phyloP scores from a whole-genome alignment of 257 asterid species.

The Solanum rostratum region DNA sequence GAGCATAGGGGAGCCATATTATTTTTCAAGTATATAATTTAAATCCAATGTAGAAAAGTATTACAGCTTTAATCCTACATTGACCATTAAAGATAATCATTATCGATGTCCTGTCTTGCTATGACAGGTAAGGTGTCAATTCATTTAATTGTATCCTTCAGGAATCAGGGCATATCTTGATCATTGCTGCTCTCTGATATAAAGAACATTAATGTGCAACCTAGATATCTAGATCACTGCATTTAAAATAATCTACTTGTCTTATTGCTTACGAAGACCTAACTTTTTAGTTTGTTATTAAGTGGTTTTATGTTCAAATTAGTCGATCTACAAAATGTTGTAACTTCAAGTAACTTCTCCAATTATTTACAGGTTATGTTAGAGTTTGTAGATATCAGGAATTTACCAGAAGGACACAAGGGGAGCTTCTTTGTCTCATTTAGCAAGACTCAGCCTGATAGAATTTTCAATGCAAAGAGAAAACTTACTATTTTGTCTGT shows the following conservation, averaged over 20 bases:
- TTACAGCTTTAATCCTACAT: not conserved
- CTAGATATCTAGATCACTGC: not conserved
- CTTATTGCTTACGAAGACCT: not conserved
- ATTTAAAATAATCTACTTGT: not conserved
- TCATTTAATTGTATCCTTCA: not conserved
- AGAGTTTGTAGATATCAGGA: conserved; percentile 70
- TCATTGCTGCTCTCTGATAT: not conserved
- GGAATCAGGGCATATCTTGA: not conserved
- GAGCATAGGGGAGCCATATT: not conserved
- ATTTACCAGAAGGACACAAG: conserved; percentile 52
- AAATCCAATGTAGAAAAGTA: not conserved
- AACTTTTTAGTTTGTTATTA: not conserved
- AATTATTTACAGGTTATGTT: conserved; percentile 60
- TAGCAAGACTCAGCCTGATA: conserved; percentile 67
- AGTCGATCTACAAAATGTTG: not conserved
- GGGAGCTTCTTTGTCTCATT: conserved; percentile 59
- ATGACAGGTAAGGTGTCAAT: not conserved
- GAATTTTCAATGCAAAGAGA: conserved; percentile 63
- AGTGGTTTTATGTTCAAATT: not conserved
- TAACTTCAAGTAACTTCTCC: not conserved
- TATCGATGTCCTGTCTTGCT: not conserved
- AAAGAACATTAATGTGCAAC: not conserved
- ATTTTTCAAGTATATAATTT: not conserved
- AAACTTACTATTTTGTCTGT: conserved; percentile 63
- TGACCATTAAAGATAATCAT: not conserved